phyloP scores from a whole-genome alignment of 2,329 filamentous ascomycete species.

The Calonectria crousiana region DNA sequence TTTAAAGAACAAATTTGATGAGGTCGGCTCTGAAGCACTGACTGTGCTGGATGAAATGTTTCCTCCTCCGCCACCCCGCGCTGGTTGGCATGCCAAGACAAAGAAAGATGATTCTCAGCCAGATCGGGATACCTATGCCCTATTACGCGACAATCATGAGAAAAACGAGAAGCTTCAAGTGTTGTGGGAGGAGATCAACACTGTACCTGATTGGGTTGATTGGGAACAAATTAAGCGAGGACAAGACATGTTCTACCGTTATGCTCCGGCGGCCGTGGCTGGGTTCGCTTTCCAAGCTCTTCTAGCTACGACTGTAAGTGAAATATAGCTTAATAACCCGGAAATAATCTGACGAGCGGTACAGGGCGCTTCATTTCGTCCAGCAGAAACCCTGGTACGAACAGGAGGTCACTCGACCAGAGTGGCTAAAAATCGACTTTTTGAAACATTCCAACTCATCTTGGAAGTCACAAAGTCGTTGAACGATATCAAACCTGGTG shows the following conservation, averaged over 20 bases:
- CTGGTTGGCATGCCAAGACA: slow-evolving; percentile 4
- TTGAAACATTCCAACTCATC: slow-evolving; percentile 50
- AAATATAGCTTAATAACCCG: fast-evolving
- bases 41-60: not conserved
- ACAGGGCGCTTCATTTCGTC: slow-evolving; percentile 47
- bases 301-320: slow-evolving; percentile 1
- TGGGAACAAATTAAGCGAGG: slow-evolving; percentile 73
- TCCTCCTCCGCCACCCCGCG: slow-evolving; percentile 1
- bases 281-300: slow-evolving; percentile 49
- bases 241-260: slow-evolving; percentile 72
- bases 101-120: not conserved
- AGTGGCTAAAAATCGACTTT: slow-evolving; percentile 64
- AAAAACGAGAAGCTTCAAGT: not conserved
- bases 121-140: slow-evolving; percentile 4
- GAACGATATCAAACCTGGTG: slow-evolving; percentile 50
- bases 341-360: not conserved
- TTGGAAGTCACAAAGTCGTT: slow-evolving; percentile 70
- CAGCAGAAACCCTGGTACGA: slow-evolving; percentile 69
- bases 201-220: slow-evolving; percentile 72
- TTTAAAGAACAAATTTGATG: slow-evolving; percentile 1
- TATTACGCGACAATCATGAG: not conserved
- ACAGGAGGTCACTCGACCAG: slow-evolving; percentile 73
- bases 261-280: slow-evolving; percentile 68
- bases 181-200: slow-evolving; percentile 69
- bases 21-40: not conserved